These are phyloP conservation scores for Golovinomyces cichoracearum DNA, from an alignment of 2,329 filamentous ascomycete genomes.

Conservation along the genomic window DNA sequence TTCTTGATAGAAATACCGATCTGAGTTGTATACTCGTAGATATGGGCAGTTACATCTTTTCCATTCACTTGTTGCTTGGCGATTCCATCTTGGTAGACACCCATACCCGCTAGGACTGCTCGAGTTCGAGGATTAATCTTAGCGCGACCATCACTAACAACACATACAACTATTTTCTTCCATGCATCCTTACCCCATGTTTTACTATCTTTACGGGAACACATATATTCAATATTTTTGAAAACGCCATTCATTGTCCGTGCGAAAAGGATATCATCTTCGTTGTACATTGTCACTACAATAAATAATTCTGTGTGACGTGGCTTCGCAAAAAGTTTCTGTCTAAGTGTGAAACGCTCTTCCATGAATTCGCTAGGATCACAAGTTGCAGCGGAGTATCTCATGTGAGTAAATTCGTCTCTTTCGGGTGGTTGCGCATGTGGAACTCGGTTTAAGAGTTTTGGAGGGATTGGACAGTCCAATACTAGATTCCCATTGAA, in stretches of 20 bases:
- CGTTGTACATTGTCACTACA: constrained; percentile 96
- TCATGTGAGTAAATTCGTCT: constrained; percentile 75
- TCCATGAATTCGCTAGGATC: constrained; percentile 73
- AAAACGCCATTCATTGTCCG: constrained; percentile 91
- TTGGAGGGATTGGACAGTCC: constrained; percentile 81
- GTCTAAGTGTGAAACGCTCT: constrained; percentile 71
- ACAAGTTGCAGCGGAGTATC: constrained; percentile 84
- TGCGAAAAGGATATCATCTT: constrained; percentile 87
- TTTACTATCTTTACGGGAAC: constrained; percentile 71
- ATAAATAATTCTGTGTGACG: constrained; percentile 89
- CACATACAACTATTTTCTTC: constrained; percentile 98
- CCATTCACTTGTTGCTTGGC: constrained; percentile 94
- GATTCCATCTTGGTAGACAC: constrained; percentile 94
- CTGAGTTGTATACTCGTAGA: constrained; percentile 86
- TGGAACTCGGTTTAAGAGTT: constrained; percentile 35
- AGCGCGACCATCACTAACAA: constrained; percentile 86
- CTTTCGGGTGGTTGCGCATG: constrained; percentile 35
- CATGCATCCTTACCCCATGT: constrained; percentile 96
- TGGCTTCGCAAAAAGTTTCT: constrained; percentile 75
- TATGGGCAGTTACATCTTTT: constrained; percentile 88
- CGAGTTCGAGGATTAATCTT: constrained; percentile 89
- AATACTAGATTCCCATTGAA: constrained; percentile 93
- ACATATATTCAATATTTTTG: constrained; percentile 98
- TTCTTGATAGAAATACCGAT: constrained; percentile 76
- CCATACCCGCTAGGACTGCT: constrained; percentile 72